Conservation (phyloP, 768 basidiomycete genomes). For the Boletus eberwhitei region DNA sequence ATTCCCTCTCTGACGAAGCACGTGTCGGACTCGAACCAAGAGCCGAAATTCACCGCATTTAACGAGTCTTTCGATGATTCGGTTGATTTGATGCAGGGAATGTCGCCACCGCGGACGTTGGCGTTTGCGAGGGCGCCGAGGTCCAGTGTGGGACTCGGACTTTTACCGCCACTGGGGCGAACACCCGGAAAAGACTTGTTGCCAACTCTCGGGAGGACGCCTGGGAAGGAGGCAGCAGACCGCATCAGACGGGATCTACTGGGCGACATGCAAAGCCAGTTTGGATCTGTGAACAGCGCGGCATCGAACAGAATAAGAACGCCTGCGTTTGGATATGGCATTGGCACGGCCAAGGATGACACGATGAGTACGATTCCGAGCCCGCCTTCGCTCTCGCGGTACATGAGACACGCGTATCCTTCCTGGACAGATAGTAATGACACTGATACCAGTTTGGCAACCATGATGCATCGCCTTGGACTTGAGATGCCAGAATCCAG, state of each 20-base stretch:
- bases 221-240: constrained; percentile 66
- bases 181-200: constrained; percentile 62
- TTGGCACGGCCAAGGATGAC: constrained; percentile 40
- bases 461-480: constrained; percentile 64
- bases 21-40: constrained; percentile 40
- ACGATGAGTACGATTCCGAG: constrained; percentile 68
- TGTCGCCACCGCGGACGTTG: constrained; percentile 55
- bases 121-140: constrained; percentile 45
- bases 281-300: constrained; percentile 13
- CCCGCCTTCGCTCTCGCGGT: constrained; percentile 70
- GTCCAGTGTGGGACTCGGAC: constrained; percentile 30
- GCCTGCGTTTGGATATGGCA: constrained; percentile 28
- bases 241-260: constrained; percentile 67
- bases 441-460: constrained; percentile 60
- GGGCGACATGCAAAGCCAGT: constrained; percentile 45
- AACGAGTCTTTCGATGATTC: constrained; percentile 39
- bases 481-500: constrained; percentile 40
- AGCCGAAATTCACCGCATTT: constrained; percentile 33
- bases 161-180: constrained; percentile 42
- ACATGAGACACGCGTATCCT: constrained; percentile 42
- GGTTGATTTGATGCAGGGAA: constrained; percentile 37
- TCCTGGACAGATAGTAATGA: constrained; percentile 41
- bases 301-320: constrained; percentile 23
- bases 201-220: constrained; percentile 56
- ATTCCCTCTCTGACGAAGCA: constrained; percentile 47